Conservation (phyloP, 2,329 filamentous ascomycete species). For the Xylariaceae sp. region DNA sequence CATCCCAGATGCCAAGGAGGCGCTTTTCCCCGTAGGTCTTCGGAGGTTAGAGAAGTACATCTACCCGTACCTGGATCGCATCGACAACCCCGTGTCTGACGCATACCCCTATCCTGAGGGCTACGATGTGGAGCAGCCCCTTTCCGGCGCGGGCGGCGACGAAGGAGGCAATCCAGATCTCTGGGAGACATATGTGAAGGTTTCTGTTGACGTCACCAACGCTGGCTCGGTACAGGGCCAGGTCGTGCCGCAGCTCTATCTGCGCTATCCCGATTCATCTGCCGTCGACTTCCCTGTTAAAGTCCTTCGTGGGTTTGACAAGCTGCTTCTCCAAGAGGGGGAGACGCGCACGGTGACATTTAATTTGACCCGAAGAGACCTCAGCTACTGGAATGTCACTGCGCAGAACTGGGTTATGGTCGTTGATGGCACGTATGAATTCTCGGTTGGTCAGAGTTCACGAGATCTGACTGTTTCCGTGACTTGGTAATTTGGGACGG, state of each 20-base stretch:
- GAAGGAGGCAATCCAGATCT: conserved; percentile 65
- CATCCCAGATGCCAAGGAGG: conserved; percentile 52
- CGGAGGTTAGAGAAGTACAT: conserved; percentile 64
- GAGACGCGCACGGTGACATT: conserved; percentile 53
- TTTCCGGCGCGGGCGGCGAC: conserved; percentile 64
- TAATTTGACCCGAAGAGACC: conserved; percentile 60
- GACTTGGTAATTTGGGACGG: conserved; percentile 22
- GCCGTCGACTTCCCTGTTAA: conserved; percentile 60
- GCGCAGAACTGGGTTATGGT: conserved; percentile 67
- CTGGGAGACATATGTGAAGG: conserved; percentile 52
- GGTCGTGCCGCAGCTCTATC: conserved; percentile 46
- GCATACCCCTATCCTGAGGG: conserved; percentile 51
- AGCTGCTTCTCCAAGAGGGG: conserved; percentile 55
- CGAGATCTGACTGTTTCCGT: conserved; percentile 26
- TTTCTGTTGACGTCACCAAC: conserved; percentile 52
- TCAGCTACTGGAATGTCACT: conserved; percentile 68
- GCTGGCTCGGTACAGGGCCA: conserved; percentile 43
- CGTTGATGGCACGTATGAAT: conserved; percentile 40
- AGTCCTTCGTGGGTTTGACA: conserved; percentile 70
- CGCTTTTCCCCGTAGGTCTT: conserved; percentile 58
- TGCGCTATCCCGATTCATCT: conserved; percentile 38
- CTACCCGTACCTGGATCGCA: conserved; percentile 62
- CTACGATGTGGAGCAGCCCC: conserved; percentile 47
- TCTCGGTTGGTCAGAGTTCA: conserved; percentile 38
- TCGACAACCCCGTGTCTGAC: conserved; percentile 41